A percentile compares a stretch with the other conserved stretches of the same genome.
Evolutionary conservation across 441 rosid species (phyloP).

Genomic region (Syzygium malaccense): DNA sequence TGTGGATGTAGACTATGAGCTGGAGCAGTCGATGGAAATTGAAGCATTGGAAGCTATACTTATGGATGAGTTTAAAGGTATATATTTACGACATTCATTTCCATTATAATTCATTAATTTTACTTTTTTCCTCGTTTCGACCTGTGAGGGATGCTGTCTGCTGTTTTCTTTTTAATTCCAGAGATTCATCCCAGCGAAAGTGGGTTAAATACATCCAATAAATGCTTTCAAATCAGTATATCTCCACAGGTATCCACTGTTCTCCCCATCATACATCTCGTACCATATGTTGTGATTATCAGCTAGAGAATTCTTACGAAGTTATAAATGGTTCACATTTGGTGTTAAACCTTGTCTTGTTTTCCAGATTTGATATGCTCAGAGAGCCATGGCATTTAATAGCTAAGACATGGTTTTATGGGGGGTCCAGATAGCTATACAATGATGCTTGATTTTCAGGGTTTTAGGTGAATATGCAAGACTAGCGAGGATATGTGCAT

Average conservation of each 20-base stretch:
- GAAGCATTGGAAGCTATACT: constrained; percentile 97
- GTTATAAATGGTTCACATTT: not conserved
- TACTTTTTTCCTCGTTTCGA: not conserved
- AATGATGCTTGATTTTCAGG: not conserved
- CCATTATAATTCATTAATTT: not conserved
- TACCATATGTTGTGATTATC: not conserved
- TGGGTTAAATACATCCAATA: constrained; percentile 74
- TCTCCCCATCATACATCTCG: not conserved
- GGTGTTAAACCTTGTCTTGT: not conserved
- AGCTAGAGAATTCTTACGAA: not conserved
- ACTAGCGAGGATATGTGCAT: not conserved
- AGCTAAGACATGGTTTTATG: not conserved
- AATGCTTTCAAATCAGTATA: constrained; percentile 72
- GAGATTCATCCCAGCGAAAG: constrained; percentile 91
- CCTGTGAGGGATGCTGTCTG: not conserved
- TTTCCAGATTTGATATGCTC: not conserved
- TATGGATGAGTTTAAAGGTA: constrained; percentile 92
- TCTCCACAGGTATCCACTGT: constrained; percentile 54
- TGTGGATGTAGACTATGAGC: constrained; percentile 48
- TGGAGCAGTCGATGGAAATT: constrained; percentile 95
- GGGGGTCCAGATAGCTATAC: not conserved
- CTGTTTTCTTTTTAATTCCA: constrained; percentile 17
- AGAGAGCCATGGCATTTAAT: not conserved
- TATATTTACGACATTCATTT: not conserved
- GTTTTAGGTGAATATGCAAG: not conserved